Evolutionary conservation across 768 basidiomycete species (phyloP).

Genomic region (Coprinopsis strossmayeri): DNA sequence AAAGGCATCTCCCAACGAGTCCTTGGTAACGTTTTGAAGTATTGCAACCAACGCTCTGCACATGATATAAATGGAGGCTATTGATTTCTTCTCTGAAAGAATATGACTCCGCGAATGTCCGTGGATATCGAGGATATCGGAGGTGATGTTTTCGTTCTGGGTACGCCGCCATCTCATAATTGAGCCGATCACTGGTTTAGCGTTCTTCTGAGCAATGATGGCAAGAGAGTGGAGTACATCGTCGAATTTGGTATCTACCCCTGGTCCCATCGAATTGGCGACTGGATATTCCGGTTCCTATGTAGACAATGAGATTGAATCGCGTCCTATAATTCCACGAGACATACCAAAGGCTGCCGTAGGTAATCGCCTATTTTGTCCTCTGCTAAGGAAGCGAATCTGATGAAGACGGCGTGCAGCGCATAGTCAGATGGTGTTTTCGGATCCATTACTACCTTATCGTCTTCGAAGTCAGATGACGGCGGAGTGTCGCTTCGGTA

Average conservation of each 20-base stretch:
- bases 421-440: slow-evolving; percentile 87
- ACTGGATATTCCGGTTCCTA: slow-evolving; percentile 71
- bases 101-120: slow-evolving; percentile 32
- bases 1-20: slow-evolving; percentile 69
- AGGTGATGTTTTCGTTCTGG: slow-evolving; percentile 56
- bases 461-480: slow-evolving; percentile 52
- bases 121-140: slow-evolving; percentile 48
- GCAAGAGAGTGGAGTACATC: slow-evolving; percentile 79
- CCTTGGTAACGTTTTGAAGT: slow-evolving; percentile 64
- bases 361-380: slow-evolving; percentile 73
- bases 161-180: slow-evolving; percentile 82
- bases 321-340: neutral
- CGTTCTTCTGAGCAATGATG: slow-evolving; percentile 78
- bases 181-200: slow-evolving; percentile 79
- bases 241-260: slow-evolving; percentile 76
- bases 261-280: slow-evolving; percentile 59
- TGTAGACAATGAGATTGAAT: slow-evolving; percentile 1
- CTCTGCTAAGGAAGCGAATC: slow-evolving; percentile 77
- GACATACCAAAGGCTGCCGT: slow-evolving; percentile 56
- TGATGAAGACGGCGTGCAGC: slow-evolving; percentile 80
- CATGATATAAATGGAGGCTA: slow-evolving; percentile 86
- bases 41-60: slow-evolving; percentile 80
- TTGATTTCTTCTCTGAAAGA: slow-evolving; percentile 67
- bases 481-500: slow-evolving; percentile 52
- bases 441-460: slow-evolving; percentile 62